These are phyloP conservation scores for Gamarada debralockiae DNA, from an alignment of 495 filamentous ascomycete genomes.

Conservation along the genomic window DNA sequence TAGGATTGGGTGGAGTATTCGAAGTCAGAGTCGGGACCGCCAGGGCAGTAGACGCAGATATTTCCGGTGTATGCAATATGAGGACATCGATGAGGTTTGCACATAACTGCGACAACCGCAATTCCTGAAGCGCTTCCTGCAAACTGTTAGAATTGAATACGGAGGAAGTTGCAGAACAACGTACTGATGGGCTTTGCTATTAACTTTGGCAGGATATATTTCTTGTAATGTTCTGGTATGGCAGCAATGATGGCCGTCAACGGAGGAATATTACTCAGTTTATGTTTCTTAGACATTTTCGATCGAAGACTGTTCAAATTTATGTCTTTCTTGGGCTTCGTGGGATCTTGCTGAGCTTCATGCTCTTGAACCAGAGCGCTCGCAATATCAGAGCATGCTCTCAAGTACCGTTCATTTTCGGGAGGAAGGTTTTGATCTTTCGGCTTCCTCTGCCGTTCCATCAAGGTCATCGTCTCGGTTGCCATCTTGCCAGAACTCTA, in stretches of 20 bases:
- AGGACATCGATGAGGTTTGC: conserved; percentile 95
- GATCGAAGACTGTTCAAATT: conserved; percentile 88
- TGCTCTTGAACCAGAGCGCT: conserved; percentile 90
- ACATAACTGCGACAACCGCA: conserved; percentile 99
- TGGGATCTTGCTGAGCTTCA: conserved; percentile 69
- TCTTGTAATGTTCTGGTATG: conserved; percentile 98
- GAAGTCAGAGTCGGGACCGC: conserved; percentile 95
- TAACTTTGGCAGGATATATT: conserved; percentile 93
- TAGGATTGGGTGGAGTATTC: conserved; percentile 99
- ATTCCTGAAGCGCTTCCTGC: conserved; percentile 87
- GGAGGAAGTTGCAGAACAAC: conserved; percentile 17
- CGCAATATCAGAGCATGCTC: conserved; percentile 92
- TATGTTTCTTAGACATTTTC: conserved; percentile 89
- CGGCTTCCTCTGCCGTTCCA: conserved; percentile 47
- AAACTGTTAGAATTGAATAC: conserved; percentile 25
- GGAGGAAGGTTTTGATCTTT: conserved; percentile 76
- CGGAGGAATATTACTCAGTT: conserved; percentile 77
- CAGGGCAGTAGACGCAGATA: conserved; percentile 98
- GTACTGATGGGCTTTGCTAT: conserved; percentile 94
- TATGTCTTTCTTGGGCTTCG: conserved; percentile 72
- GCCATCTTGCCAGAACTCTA: conserved; percentile 43
- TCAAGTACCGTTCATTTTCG: conserved; percentile 89
- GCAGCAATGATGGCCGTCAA: conserved; percentile 96
- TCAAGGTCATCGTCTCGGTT: conserved; percentile 57
- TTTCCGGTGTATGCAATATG: conserved; percentile 98